Evolutionary conservation across 495 filamentous ascomycete genomes (phyloP).

Genomic region (Penicilliopsis zonata): DNA sequence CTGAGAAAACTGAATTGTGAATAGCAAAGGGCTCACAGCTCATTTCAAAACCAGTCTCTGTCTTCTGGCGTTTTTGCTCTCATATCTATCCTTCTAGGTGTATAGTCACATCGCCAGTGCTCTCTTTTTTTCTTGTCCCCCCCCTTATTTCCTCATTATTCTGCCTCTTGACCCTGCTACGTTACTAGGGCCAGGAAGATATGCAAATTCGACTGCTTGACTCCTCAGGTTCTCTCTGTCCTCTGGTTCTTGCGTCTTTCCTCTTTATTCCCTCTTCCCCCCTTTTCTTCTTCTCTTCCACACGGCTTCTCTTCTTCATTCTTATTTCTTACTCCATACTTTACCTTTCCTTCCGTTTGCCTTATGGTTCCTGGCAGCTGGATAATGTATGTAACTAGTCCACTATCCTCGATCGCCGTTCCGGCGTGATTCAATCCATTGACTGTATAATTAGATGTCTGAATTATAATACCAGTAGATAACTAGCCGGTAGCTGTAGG

Average conservation of each 20-base stretch:
- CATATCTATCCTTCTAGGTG: slow-evolving; percentile 4
- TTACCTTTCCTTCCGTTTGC: slow-evolving; percentile 17
- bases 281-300: slow-evolving; percentile 7
- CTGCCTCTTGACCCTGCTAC: slow-evolving; percentile 28
- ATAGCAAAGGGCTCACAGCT: slow-evolving; percentile 13
- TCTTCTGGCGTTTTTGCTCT: slow-evolving; percentile 11
- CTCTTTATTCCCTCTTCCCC: slow-evolving; percentile 6
- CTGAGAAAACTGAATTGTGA: slow-evolving; percentile 12
- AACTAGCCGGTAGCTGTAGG: too few species aligned
- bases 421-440: slow-evolving; percentile 1
- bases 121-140: slow-evolving; percentile 16
- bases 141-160: slow-evolving; percentile 14
- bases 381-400: slow-evolving; percentile 38
- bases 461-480: too few species aligned
- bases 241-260: not conserved
- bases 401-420: slow-evolving; percentile 13
- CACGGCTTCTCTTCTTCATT: slow-evolving; percentile 4
- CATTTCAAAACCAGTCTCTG: slow-evolving; percentile 11
- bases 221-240: slow-evolving; percentile 1
- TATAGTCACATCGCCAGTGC: too few species aligned
- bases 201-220: slow-evolving; percentile 11
- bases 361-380: slow-evolving; percentile 24
- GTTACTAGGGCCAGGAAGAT: slow-evolving; percentile 29
- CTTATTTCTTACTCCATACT: slow-evolving; percentile 7
- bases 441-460: too few species aligned